Evolutionary conservation across 257 asterid genomes (phyloP).

Genomic region (Galeopsis tetrahit): DNA sequence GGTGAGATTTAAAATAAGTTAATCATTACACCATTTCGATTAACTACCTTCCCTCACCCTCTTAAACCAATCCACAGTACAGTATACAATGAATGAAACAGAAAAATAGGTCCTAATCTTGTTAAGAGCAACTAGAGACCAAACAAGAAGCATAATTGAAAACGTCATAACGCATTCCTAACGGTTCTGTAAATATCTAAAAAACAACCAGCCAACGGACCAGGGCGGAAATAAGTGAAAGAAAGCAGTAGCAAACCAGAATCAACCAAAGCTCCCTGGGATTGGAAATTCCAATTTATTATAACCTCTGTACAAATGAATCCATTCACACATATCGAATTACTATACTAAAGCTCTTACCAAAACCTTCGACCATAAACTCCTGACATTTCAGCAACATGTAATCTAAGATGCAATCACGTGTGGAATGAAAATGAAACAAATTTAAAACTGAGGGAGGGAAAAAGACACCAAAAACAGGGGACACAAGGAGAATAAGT

Average conservation of each 20-base stretch:
- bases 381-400: slow-evolving; percentile 19
- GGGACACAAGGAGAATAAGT: background rate
- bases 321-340: slow-evolving; percentile 26
- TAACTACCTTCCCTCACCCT: too few relatives aligned
- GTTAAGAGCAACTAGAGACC: background rate
- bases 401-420: slow-evolving; percentile 29
- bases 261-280: background rate
- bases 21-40: too few relatives aligned
- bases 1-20: too few relatives aligned
- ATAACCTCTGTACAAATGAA: slow-evolving; percentile 37
- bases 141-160: background rate
- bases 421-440: background rate
- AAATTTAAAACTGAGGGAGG: background rate
- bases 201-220: background rate
- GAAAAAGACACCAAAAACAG: background rate
- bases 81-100: background rate
- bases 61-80: background rate
- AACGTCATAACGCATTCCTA: background rate
- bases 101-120: background rate
- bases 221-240: background rate
- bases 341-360: slow-evolving; percentile 28
- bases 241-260: background rate
- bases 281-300: background rate
- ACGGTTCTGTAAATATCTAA: background rate
- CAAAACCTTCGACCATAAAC: slow-evolving; percentile 19